A percentile compares a stretch with the other conserved stretches of the same genome.
Conservation (phyloP, 176 grass and related monocot genomes). For the Eragrostis nindensis region DNA sequence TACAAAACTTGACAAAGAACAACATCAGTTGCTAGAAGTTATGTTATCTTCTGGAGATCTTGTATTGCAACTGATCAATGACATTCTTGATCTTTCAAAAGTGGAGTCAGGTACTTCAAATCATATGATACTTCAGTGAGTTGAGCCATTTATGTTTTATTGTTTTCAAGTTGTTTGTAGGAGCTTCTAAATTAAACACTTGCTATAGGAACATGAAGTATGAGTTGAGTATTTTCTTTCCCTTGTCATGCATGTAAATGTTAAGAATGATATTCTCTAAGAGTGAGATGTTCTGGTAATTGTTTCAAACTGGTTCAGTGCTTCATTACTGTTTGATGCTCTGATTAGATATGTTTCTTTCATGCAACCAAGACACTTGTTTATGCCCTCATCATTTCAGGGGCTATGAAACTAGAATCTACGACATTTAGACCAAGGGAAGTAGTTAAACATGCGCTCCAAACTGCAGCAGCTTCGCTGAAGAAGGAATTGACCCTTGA, state of each 20-base stretch:
- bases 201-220: conserved; percentile 11
- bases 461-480: conserved; percentile 96
- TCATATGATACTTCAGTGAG: conserved; percentile 6
- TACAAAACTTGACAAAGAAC: conserved; percentile 77
- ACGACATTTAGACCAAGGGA: conserved; percentile 95
- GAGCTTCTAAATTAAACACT: conserved; percentile 12
- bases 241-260: conserved; percentile 2
- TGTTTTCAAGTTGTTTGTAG: conserved; percentile 25
- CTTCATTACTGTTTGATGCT: conserved; percentile 22
- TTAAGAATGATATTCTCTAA: conserved; percentile 8
- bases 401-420: conserved; percentile 93
- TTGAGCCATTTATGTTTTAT: conserved; percentile 19
- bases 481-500: conserved; percentile 91
- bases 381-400: conserved; percentile 48
- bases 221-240: neutral
- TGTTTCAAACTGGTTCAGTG: conserved; percentile 26
- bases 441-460: conserved; percentile 95
- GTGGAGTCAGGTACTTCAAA: conserved; percentile 84
- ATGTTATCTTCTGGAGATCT: conserved; percentile 98
- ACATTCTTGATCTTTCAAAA: conserved; percentile 99
- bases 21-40: conserved; percentile 86
- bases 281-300: neutral
- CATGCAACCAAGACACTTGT: conserved; percentile 1
- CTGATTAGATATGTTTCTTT: conserved; percentile 29
- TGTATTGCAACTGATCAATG: conserved; percentile 92